Percentiles rank a stretch among this genome's conserved stretches.
Evolutionary conservation across 331 rosid species (phyloP).

Genomic region (Dryas integrifolia): DNA sequence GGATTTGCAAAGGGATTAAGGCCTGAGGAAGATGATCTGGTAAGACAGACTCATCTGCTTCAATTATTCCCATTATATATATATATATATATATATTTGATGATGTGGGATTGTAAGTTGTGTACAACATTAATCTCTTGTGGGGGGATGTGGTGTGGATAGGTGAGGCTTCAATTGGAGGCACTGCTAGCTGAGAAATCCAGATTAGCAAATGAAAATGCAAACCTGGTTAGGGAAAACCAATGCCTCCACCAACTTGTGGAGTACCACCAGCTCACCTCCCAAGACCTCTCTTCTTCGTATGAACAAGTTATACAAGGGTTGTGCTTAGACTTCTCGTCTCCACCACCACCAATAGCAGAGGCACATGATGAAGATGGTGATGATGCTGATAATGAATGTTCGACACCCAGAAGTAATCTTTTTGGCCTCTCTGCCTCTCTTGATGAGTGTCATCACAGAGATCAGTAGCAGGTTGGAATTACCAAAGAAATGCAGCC

Average conservation of each 20-base stretch:
- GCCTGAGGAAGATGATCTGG: slow-evolving; percentile 94
- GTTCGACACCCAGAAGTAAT: slow-evolving; percentile 37
- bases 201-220: slow-evolving; percentile 81
- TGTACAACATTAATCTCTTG: not conserved
- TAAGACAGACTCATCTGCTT: slow-evolving; percentile 23
- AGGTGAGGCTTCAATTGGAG: slow-evolving; percentile 98
- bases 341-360: slow-evolving; percentile 51
- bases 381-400: slow-evolving; percentile 14
- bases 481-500: not conserved
- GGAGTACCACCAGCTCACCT: slow-evolving; percentile 83
- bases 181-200: slow-evolving; percentile 89
- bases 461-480: slow-evolving; percentile 9
- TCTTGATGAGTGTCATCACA: slow-evolving; percentile 29
- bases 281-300: slow-evolving; percentile 68
- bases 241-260: slow-evolving; percentile 93
- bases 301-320: slow-evolving; percentile 72
- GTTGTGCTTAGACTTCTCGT: slow-evolving; percentile 79
- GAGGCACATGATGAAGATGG: slow-evolving; percentile 31
- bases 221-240: slow-evolving; percentile 79
- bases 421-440: slow-evolving; percentile 34
- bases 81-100: not conserved
- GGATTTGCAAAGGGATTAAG: slow-evolving; percentile 65
- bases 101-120: not conserved
- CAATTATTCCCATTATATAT: too few relatives aligned
- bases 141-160: slow-evolving; percentile 10